Evolutionary conservation across 2,329 filamentous ascomycete genomes (phyloP).

Genomic region (Trichoderma lentiforme): DNA sequence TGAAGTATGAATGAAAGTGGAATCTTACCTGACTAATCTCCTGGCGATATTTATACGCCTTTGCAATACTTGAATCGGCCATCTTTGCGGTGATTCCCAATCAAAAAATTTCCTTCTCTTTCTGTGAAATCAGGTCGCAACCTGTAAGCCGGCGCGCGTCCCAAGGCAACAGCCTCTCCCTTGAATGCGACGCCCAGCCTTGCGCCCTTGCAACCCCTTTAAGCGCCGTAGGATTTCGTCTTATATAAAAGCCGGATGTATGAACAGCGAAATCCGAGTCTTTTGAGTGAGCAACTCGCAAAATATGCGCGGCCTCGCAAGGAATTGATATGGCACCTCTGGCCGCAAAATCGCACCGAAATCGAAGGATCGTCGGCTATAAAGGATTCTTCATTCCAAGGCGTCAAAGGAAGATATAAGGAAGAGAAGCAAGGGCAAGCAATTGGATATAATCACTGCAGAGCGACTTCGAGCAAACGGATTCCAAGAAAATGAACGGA

Average conservation of each 20-base stretch:
- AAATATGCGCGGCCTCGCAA: neutral
- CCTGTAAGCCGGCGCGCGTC: neutral
- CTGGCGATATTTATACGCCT: slow-evolving; percentile 81
- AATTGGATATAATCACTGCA: neutral
- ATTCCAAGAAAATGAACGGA: neutral
- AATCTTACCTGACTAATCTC: slow-evolving; percentile 90
- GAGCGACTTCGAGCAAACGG: neutral
- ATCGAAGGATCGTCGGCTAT: neutral
- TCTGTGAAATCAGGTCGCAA: neutral
- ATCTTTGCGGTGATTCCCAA: slow-evolving; percentile 42
- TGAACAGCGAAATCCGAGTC: neutral
- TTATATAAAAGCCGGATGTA: neutral
- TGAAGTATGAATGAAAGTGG: neutral
- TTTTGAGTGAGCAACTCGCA: neutral
- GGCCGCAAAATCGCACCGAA: neutral
- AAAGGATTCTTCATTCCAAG: neutral
- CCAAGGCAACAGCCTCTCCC: neutral
- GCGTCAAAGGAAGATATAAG: neutral
- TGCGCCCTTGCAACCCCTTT: neutral
- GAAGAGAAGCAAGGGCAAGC: neutral
- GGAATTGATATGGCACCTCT: neutral
- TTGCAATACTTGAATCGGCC: slow-evolving; percentile 58
- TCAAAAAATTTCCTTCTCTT: neutral
- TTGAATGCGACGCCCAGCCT: neutral
- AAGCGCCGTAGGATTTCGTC: neutral